These are phyloP conservation scores for Nevesoporus exiguus DNA, from an alignment of 768 basidiomycete genomes.

Conservation along the genomic window DNA sequence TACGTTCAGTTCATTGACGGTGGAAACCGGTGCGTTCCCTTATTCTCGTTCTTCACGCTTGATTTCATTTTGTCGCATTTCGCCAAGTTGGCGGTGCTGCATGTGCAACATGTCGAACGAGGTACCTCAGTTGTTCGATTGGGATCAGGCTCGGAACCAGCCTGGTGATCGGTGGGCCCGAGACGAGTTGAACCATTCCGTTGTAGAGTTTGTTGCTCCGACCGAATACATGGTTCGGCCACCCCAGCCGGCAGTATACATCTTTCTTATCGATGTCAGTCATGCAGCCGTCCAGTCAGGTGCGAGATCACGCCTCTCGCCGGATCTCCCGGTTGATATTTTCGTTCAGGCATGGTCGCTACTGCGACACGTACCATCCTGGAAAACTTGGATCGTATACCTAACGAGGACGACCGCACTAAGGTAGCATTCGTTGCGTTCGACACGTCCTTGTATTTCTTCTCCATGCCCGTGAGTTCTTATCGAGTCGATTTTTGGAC, in stretches of 20 bases:
- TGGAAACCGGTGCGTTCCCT: slow-evolving; percentile 69
- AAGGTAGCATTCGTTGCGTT: slow-evolving; percentile 92
- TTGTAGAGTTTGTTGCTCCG: slow-evolving; percentile 96
- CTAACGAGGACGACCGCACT: slow-evolving; percentile 90
- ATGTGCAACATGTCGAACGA: slow-evolving; percentile 99
- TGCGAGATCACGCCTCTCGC: slow-evolving; percentile 29
- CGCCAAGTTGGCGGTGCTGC: slow-evolving; percentile 88
- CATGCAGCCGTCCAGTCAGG: slow-evolving; percentile 88
- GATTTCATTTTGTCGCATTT: background rate
- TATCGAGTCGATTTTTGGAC: background rate
- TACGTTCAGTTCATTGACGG: slow-evolving; percentile 98
- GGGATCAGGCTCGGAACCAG: slow-evolving; percentile 91
- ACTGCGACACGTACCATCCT: slow-evolving; percentile 96
- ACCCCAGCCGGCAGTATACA: slow-evolving; percentile 94
- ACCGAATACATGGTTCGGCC: slow-evolving; percentile 99
- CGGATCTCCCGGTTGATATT: background rate
- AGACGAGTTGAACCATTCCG: slow-evolving; percentile 87
- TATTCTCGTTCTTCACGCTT: background rate
- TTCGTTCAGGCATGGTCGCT: slow-evolving; percentile 83
- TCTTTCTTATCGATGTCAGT: slow-evolving; percentile 96
- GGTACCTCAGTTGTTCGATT: slow-evolving; percentile 97
- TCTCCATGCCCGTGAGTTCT: slow-evolving; percentile 69
- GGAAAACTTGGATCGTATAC: slow-evolving; percentile 91
- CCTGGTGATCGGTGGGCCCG: slow-evolving; percentile 95
- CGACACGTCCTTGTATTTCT: slow-evolving; percentile 93